These are phyloP conservation scores for Candida sphagnicola DNA, from an alignment of 805 yeast genomes.

Conservation along the genomic window DNA sequence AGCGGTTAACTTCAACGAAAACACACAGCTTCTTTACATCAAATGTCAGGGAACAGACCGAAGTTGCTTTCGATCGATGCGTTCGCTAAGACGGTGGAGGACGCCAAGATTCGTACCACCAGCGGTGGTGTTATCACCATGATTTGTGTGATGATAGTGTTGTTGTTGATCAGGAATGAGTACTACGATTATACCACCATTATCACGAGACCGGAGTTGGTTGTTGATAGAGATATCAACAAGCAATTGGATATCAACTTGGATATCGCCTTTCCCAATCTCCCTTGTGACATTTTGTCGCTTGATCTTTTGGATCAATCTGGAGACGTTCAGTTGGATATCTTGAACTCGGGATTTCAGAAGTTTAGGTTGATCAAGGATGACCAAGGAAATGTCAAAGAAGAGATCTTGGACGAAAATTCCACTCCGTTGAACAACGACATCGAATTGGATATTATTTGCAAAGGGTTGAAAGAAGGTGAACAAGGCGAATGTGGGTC, in stretches of 20 bases:
- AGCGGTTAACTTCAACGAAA: no score
- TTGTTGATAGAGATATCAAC: constrained; percentile 80
- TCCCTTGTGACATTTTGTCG: constrained; percentile 81
- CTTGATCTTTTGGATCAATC: constrained; percentile 86
- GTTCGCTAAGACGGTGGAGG: constrained; percentile 93
- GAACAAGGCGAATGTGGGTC: constrained; percentile 67
- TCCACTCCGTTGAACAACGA: constrained; percentile 19
- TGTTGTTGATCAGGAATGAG: constrained; percentile 66
- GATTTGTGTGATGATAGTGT: constrained; percentile 56
- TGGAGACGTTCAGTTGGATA: constrained; percentile 78
- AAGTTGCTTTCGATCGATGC: constrained; percentile 69
- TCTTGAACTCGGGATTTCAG: constrained; percentile 65
- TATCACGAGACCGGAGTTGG: constrained; percentile 74
- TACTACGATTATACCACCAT: constrained; percentile 69
- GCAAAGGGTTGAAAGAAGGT: constrained; percentile 28
- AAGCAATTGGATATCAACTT: constrained; percentile 72
- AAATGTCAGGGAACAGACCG: constrained; percentile 21
- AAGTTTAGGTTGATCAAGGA: constrained; percentile 57
- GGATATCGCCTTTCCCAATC: constrained; percentile 76
- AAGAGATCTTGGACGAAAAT: constrained; percentile 26
- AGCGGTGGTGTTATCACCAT: constrained; percentile 89
- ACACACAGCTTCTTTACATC: background rate
- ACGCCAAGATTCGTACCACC: constrained; percentile 81
- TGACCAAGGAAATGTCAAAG: constrained; percentile 32
- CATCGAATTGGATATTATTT: constrained; percentile 23